Evolutionary conservation across 2,329 filamentous ascomycete species (phyloP).

Genomic region (Aureobasidium sp.): DNA sequence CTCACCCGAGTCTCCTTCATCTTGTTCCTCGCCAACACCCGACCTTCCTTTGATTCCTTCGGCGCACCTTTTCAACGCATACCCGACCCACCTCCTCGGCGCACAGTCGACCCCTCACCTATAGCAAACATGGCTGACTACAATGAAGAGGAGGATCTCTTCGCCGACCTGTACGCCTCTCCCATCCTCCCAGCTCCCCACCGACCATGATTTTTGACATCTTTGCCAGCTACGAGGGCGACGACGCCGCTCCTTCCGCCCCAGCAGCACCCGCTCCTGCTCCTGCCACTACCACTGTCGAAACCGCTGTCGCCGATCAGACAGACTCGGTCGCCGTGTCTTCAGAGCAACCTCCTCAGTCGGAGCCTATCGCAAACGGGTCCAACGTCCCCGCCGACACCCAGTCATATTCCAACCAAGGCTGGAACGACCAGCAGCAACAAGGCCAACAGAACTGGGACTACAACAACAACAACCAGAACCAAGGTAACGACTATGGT

Average conservation of each 20-base stretch:
- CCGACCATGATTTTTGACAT: slow-evolving; percentile 14
- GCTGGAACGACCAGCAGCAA: slow-evolving; percentile 11
- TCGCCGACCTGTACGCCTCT: slow-evolving; percentile 77
- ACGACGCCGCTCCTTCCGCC: slow-evolving; percentile 42
- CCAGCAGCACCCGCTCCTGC: slow-evolving; percentile 3
- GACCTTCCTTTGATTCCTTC: background rate
- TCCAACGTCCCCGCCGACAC: background rate
- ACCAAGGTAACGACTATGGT: slow-evolving; percentile 21
- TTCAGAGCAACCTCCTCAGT: background rate
- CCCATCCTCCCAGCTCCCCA: background rate
- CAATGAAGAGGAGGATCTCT: slow-evolving; percentile 80
- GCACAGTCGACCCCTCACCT: slow-evolving; percentile 13
- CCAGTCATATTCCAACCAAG: background rate
- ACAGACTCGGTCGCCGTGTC: background rate
- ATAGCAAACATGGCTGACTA: slow-evolving; percentile 65
- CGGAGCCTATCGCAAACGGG: slow-evolving; percentile 16
- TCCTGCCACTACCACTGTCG: slow-evolving; percentile 3
- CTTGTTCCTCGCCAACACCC: background rate
- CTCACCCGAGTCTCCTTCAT: background rate
- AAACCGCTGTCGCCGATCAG: background rate
- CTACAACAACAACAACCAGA: slow-evolving; percentile 14
- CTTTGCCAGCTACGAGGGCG: slow-evolving; percentile 55
- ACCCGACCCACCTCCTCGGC: background rate
- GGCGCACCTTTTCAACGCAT: background rate
- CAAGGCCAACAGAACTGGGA: slow-evolving; percentile 9